phyloP scores from a whole-genome alignment of 2,329 filamentous ascomycete genomes.

The Plectosphaerella cucumerina region DNA sequence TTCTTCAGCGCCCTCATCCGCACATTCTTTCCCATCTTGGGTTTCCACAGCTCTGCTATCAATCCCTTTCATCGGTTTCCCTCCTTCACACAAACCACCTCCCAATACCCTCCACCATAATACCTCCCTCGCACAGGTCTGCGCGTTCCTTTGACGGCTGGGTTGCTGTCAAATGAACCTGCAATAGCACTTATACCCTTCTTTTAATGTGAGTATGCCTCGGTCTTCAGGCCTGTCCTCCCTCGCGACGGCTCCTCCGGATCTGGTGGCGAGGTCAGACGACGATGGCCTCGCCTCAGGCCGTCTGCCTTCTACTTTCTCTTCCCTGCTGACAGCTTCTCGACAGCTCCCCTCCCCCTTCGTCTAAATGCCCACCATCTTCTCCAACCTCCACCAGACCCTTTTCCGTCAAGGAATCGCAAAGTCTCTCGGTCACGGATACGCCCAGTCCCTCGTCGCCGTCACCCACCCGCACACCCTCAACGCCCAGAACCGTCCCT shows the following conservation, averaged over 20 bases:
- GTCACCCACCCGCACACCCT: slow-evolving; percentile 76
- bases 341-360: slow-evolving; percentile 53
- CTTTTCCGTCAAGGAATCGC: slow-evolving; percentile 97
- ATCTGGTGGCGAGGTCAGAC: slow-evolving; percentile 3
- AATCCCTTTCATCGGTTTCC: slow-evolving; percentile 6
- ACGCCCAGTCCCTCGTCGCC: slow-evolving; percentile 95
- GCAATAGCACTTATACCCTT: slow-evolving; percentile 62
- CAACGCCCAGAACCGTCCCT: slow-evolving; percentile 67
- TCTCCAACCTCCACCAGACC: slow-evolving; percentile 65
- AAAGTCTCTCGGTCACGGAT: slow-evolving; percentile 96
- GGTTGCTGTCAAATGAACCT: slow-evolving; percentile 98
- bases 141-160: slow-evolving; percentile 92
- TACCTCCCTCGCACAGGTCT: slow-evolving; percentile 17
- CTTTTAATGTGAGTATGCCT: slow-evolving; percentile 55
- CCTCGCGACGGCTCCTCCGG: slow-evolving; percentile 3
- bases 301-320: not conserved
- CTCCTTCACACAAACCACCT: slow-evolving; percentile 12
- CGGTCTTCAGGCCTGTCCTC: not conserved
- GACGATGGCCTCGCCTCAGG: not conserved
- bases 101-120: slow-evolving; percentile 18
- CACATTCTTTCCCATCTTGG: slow-evolving; percentile 1
- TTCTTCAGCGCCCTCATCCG: slow-evolving; percentile 2
- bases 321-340: not conserved
- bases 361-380: slow-evolving; percentile 85
- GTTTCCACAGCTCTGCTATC: too few species aligned